These are phyloP conservation scores for Daldinia caldariorum DNA, from an alignment of 495 filamentous ascomycete genomes.

Conservation along the genomic window DNA sequence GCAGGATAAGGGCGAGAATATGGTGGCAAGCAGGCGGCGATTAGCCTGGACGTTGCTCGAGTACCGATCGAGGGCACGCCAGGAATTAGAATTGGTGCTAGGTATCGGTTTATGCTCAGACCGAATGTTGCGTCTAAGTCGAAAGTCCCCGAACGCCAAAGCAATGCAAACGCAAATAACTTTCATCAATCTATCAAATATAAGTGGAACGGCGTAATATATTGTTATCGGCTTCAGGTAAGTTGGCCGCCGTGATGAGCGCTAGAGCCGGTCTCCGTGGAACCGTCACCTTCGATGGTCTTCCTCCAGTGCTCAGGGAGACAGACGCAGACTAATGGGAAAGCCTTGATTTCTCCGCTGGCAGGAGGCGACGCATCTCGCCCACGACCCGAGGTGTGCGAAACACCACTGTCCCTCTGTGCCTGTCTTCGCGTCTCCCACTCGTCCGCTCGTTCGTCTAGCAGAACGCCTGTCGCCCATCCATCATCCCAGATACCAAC, in stretches of 20 bases:
- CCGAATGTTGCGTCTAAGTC: slow-evolving; percentile 30
- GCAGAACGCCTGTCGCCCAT: slow-evolving; percentile 92
- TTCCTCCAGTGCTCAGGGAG: slow-evolving; percentile 96
- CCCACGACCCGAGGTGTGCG: slow-evolving; percentile 74
- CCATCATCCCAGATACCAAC: slow-evolving; percentile 99
- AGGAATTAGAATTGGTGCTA: slow-evolving; percentile 11
- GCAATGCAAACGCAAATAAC: slow-evolving; percentile 52
- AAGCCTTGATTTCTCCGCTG: slow-evolving; percentile 93
- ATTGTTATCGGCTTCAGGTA: slow-evolving; percentile 46
- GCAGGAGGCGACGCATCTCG: slow-evolving; percentile 70
- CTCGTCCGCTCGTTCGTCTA: slow-evolving; percentile 86
- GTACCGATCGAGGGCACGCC: slow-evolving; percentile 9
- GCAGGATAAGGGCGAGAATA: slow-evolving; percentile 31
- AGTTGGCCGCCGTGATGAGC: slow-evolving; percentile 47
- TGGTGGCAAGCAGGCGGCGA: slow-evolving; percentile 13
- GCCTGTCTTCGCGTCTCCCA: slow-evolving; percentile 79
- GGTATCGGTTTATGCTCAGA: slow-evolving; percentile 35
- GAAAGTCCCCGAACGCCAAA: slow-evolving; percentile 43
- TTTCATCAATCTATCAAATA: slow-evolving; percentile 54
- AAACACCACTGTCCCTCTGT: slow-evolving; percentile 93
- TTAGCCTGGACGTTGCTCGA: slow-evolving; percentile 19
- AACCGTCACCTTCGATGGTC: slow-evolving; percentile 89
- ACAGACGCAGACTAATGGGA: slow-evolving; percentile 97
- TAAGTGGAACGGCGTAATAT: slow-evolving; percentile 37
- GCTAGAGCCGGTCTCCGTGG: slow-evolving; percentile 64